Conservation (phyloP, 805 yeast genomes). For the Saccharomycopsis sp. region DNA sequence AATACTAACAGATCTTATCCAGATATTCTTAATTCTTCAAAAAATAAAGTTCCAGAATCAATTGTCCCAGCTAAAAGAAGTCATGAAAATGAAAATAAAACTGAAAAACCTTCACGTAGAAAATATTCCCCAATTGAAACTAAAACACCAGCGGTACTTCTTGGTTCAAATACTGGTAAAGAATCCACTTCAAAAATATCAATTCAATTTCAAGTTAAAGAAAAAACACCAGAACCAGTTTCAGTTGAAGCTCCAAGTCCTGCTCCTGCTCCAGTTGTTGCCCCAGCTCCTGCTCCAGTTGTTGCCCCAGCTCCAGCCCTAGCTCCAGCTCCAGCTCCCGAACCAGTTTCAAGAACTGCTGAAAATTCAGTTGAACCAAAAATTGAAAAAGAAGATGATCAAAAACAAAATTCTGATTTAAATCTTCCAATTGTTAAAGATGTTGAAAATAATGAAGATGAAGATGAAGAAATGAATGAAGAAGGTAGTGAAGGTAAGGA, state of each 20-base stretch:
- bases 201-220: neutral
- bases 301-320: slow-evolving; percentile 7
- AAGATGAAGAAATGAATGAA: slow-evolving; percentile 5
- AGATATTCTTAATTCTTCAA: neutral
- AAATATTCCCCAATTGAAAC: neutral
- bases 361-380: neutral
- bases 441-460: slow-evolving; percentile 2
- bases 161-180: too few species aligned
- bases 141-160: too few species aligned
- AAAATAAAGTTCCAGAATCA: neutral
- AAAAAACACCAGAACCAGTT: neutral
- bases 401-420: slow-evolving; percentile 2
- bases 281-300: slow-evolving; percentile 9
- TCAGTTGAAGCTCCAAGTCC: neutral
- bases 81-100: too few species aligned
- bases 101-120: neutral
- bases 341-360: neutral
- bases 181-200: too few species aligned
- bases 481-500: slow-evolving; percentile 1
- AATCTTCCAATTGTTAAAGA: slow-evolving; percentile 3
- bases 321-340: neutral
- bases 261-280: neutral
- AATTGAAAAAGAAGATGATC: neutral
- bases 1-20: too few species aligned
- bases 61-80: too few species aligned